Evolutionary conservation across 148 eudicot species (phyloP).

Genomic region (Silene latifolia): DNA sequence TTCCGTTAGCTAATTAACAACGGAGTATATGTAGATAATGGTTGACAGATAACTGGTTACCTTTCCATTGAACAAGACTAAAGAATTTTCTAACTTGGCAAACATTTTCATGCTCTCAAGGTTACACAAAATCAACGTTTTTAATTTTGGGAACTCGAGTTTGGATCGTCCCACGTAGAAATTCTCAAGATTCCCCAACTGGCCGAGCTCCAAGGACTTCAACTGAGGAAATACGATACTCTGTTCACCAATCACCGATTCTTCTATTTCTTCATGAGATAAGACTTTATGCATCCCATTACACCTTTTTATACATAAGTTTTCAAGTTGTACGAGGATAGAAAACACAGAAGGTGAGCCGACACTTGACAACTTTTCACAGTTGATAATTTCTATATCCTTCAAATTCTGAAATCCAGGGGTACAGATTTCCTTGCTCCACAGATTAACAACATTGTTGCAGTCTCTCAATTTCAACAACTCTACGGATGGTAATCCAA

Average conservation of each 20-base stretch:
- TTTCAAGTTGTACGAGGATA: not conserved
- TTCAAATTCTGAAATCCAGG: slow-evolving; percentile 1
- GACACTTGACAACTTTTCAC: not conserved
- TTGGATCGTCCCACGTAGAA: not conserved
- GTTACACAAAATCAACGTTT: not conserved
- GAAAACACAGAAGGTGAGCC: slow-evolving; percentile 2
- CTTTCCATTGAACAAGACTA: not conserved
- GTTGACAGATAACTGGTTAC: not conserved
- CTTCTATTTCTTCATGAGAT: not conserved
- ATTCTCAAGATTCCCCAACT: not conserved
- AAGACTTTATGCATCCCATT: not conserved
- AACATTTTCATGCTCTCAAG: not conserved
- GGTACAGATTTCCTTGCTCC: not conserved
- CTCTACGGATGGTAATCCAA: slow-evolving; percentile 3
- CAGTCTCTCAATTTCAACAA: not conserved
- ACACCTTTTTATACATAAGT: not conserved
- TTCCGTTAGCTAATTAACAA: too few relatives aligned
- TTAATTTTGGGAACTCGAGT: not conserved
- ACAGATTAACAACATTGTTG: not conserved
- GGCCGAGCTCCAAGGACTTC: not conserved
- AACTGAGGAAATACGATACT: not conserved
- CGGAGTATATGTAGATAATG: too few relatives aligned
- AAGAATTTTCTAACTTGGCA: not conserved
- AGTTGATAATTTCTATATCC: not conserved
- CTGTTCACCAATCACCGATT: not conserved